Evolutionary conservation across 2,329 filamentous ascomycete species (phyloP), one percentile per base, ranked within the genome.

Genomic region (Cryphonectria radicalis): DNA sequence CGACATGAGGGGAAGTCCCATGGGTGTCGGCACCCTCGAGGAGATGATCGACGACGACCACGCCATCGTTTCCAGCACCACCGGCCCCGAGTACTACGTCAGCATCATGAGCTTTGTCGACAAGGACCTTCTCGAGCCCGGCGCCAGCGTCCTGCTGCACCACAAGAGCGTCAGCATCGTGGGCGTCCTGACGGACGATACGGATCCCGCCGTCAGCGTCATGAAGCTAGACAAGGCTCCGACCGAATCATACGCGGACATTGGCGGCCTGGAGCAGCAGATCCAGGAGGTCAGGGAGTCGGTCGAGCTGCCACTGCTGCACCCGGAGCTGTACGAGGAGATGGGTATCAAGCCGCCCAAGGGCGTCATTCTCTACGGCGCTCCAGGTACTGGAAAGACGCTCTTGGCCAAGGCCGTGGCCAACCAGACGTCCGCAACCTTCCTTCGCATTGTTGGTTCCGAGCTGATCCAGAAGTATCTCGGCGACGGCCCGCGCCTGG

Each of bases 101-200:
- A 98, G 95, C 77, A 99, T 99, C 88, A 98, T 98, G 96, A 98
- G 95, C 69, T 99, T 99, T 78, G 96, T 99, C 75, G 96, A 99
- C 87, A 99, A 99, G 84, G 96, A 99, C 79, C 89, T 99, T 4
- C 88, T 99, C 60, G 96, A 99, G 83, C 96, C 96, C 1, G 97
- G 97, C 73, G 94, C 96, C 25, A 98, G 94, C 77, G 96, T 99
- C 65, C 86, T 99, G 65, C 86, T 99, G 72, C 96, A 99, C 79
- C 96, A 99, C 83, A 99, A 99, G 86, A 97, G 93, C 68, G 95
- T 98, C 67, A 98, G 95, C 59, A 97, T 99, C 62, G 96, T 99
- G 42, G 96, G 97, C 81, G 96, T 99, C 28, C 85, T 99, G 77
- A 98, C 95, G 1, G 96, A 99, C 77, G 96, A 99, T 79, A 91